Base-by-base conservation (phyloP, 768 basidiomycete genomes). In the Phlebiopsis gigantea region DNA sequence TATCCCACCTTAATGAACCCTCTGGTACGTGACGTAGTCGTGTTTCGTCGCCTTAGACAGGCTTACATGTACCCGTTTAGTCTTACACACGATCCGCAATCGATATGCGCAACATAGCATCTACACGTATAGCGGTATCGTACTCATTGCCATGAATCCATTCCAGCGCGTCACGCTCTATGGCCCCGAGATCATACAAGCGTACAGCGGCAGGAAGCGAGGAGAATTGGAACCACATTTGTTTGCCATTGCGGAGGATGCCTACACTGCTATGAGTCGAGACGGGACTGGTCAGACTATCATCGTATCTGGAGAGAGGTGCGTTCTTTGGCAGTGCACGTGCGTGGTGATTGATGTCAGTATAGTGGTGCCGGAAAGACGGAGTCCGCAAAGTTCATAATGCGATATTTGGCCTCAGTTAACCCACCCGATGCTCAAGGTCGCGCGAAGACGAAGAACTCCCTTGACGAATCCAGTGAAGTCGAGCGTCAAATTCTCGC, bases 361-460 rank as follows among this genome's bases (percentile, higher is more conserved):
- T 17, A 28, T 58, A 97, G 94, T 81, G 97, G 97, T 74, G 97
- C 97, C 53, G 97, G 97, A 55, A 99, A 99, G 79, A 99, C 97
- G 0, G 97, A 98, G 74, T 96, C 93, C 88, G 90, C 97, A 51
- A 98, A 99, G 77, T 94, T 94, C 76, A 99, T 99, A 72, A 96
- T 99, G 86, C 86, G 97, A 57, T 99, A 98, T 72, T 87, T 99
- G 64, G 97, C 97, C 12, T 98, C 96, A 1, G 93, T 99, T 45
- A 97, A 98, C 62, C 93, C 95, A 60, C 79, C 87, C 28, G 78
- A 84, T 65, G 69, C 79, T 59, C 78, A 75, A 63, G 69, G 79
- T 55, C 84, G 85, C 71, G 68, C 77, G 4, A 89, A 79, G 68
- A 82, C 85, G 8, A 89, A 92, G 65, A 75, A 81, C 50, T 85